Percentiles rank a stretch among this genome's conserved stretches.
Evolutionary conservation across 2,329 filamentous ascomycete genomes (phyloP).

Genomic region (Aspergillus eucalypticola): DNA sequence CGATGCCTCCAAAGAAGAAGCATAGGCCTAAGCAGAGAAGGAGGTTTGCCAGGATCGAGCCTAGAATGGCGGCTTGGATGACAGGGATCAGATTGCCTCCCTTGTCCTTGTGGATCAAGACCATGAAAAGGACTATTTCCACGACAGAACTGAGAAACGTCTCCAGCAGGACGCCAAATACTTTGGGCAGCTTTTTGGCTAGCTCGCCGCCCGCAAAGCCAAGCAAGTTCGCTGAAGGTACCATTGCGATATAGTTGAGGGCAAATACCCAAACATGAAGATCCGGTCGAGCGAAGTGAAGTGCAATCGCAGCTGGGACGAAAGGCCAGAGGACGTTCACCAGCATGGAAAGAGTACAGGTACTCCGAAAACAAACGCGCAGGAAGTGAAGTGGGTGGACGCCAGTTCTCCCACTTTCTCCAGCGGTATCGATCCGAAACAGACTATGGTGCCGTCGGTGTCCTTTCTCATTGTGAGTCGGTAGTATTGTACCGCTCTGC

Average conservation of each 20-base stretch:
- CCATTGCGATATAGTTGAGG: constrained; percentile 74
- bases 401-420: constrained; percentile 69
- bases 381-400: constrained; percentile 66
- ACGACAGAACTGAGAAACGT: constrained; percentile 70
- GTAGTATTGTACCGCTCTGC: constrained; percentile 25
- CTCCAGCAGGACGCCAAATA: constrained; percentile 54
- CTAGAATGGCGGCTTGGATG: constrained; percentile 79
- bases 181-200: constrained; percentile 73
- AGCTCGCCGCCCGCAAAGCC: constrained; percentile 74
- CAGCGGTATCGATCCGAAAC: constrained; percentile 46
- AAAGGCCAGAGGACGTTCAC: constrained; percentile 76
- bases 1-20: constrained; percentile 74
- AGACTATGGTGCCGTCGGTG: constrained; percentile 21
- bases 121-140: constrained; percentile 80
- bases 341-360: constrained; percentile 61
- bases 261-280: constrained; percentile 66
- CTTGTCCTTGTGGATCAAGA: constrained; percentile 62
- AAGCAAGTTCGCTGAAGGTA: constrained; percentile 73
- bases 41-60: constrained; percentile 79
- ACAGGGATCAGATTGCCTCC: constrained; percentile 58
- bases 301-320: constrained; percentile 69
- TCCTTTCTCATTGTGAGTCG: constrained; percentile 26
- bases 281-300: constrained; percentile 59
- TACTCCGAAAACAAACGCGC: constrained; percentile 63
- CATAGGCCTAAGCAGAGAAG: constrained; percentile 76